Conservation (phyloP, 2,329 filamentous ascomycete genomes). For the Arachnomyces sp. region DNA sequence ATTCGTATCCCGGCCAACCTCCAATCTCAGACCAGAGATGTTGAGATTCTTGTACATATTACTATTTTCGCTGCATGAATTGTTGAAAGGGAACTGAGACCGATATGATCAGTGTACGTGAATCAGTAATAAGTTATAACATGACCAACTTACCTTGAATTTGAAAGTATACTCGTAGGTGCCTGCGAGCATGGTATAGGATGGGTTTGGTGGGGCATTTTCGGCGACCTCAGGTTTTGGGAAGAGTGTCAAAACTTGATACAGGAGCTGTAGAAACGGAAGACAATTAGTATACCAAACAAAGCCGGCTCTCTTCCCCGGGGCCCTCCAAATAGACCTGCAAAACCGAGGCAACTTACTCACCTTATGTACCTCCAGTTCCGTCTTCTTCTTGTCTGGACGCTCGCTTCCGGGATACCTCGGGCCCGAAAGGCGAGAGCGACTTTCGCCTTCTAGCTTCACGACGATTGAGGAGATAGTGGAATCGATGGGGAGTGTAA, state of each 20-base stretch:
- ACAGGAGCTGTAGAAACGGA: constrained; percentile 32
- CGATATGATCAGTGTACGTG: constrained; percentile 2
- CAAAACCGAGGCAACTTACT: constrained; percentile 8
- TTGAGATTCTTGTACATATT: constrained; percentile 41
- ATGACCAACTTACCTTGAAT: constrained; percentile 36
- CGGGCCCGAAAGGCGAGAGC: constrained; percentile 35
- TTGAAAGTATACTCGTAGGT: constrained; percentile 43
- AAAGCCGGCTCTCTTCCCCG: neutral
- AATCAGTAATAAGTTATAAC: neutral
- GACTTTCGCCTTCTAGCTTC: constrained; percentile 44
- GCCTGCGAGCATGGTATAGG: constrained; percentile 39
- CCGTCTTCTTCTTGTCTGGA: constrained; percentile 41
- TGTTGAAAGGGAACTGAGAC: constrained; percentile 43
- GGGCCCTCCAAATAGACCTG: too few relatives aligned
- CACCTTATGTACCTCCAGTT: constrained; percentile 44
- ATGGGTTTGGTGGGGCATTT: constrained; percentile 24
- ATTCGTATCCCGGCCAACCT: constrained; percentile 36
- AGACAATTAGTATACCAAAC: neutral
- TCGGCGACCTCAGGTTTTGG: constrained; percentile 37
- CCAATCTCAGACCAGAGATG: constrained; percentile 37
- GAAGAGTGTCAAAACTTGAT: constrained; percentile 41
- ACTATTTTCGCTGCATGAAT: constrained; percentile 39
- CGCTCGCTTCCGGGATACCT: constrained; percentile 34
- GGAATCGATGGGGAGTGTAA: constrained; percentile 35
- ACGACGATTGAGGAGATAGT: constrained; percentile 40